These are phyloP conservation scores for Telfairia occidentalis DNA, from an alignment of 331 rosid species.

Conservation along the genomic window DNA sequence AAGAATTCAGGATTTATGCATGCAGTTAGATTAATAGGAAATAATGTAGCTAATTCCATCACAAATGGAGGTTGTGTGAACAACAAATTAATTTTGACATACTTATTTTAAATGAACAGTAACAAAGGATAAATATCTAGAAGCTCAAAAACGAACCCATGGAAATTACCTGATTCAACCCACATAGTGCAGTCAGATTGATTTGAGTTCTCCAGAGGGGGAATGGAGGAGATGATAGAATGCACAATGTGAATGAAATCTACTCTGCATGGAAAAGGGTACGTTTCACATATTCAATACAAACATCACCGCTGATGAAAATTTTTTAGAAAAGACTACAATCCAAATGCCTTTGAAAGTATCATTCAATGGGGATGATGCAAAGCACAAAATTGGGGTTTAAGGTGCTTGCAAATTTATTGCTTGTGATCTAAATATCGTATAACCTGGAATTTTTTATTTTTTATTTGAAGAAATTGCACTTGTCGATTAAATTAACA, in stretches of 20 bases:
- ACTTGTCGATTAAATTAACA: not conserved
- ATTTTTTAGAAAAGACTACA: not conserved
- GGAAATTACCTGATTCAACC: conserved; percentile 52
- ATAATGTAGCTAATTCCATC: not conserved
- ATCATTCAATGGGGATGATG: not conserved
- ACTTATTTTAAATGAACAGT: not conserved
- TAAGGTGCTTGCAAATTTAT: not conserved
- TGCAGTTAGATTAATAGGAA: not conserved
- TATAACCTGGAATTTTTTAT: not conserved
- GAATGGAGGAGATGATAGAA: conserved; percentile 38
- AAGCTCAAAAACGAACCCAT: not conserved
- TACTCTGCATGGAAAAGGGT: conserved; percentile 23
- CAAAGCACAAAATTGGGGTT: not conserved
- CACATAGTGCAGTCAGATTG: conserved; percentile 51
- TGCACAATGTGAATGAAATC: conserved; percentile 34
- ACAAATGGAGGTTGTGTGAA: not conserved
- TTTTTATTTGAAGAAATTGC: not conserved
- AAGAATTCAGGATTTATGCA: not conserved
- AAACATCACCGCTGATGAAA: not conserved
- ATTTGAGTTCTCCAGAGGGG: conserved; percentile 35
- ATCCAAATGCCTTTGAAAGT: not conserved
- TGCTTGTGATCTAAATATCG: not conserved
- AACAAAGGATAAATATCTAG: not conserved
- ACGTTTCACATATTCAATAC: not conserved
- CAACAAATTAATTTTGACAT: not conserved